Evolutionary conservation across 2,329 filamentous ascomycete species (phyloP).

Genomic region (Pseudocercospora fuligena): DNA sequence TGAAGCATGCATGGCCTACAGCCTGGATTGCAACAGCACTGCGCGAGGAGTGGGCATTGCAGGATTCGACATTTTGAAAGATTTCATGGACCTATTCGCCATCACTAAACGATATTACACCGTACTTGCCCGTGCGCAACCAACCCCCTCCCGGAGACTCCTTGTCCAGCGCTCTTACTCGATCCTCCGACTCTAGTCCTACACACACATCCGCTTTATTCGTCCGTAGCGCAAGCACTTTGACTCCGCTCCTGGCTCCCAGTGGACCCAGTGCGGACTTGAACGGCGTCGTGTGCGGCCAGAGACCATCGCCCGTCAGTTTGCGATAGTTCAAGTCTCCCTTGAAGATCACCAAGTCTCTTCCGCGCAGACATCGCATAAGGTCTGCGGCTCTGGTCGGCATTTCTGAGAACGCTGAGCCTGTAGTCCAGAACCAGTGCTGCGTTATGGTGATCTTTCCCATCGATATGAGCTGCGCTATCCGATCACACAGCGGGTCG

Average conservation of each 20-base stretch:
- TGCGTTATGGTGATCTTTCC: background rate
- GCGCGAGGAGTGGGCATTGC: conserved; percentile 4
- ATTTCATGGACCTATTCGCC: background rate
- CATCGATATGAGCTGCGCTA: background rate
- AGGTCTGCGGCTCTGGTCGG: background rate
- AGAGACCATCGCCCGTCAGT: conserved; percentile 13
- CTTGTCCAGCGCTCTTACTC: background rate
- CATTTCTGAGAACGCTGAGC: conserved; percentile 2
- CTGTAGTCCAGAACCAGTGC: conserved; percentile 8
- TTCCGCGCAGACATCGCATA: conserved; percentile 57
- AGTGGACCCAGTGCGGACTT: conserved; percentile 8
- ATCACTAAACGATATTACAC: conserved; percentile 5
- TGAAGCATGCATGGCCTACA: conserved; percentile 7
- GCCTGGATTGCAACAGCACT: conserved; percentile 6
- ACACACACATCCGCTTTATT: conserved; percentile 15
- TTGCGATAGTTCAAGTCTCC: conserved; percentile 83
- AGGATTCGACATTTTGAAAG: conserved; percentile 1
- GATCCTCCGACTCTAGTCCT: conserved; percentile 3
- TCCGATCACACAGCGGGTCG: background rate
- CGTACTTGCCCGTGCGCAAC: conserved; percentile 1
- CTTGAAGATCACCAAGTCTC: conserved; percentile 92
- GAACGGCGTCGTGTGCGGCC: conserved; percentile 12
- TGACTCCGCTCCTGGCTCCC: conserved; percentile 10
- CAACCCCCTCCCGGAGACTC: conserved; percentile 5
- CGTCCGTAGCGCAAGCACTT: conserved; percentile 10